A percentile compares a stretch with the other conserved stretches of the same genome.
Conservation (phyloP, 306 rosid genomes). For the Acacia confusa region DNA sequence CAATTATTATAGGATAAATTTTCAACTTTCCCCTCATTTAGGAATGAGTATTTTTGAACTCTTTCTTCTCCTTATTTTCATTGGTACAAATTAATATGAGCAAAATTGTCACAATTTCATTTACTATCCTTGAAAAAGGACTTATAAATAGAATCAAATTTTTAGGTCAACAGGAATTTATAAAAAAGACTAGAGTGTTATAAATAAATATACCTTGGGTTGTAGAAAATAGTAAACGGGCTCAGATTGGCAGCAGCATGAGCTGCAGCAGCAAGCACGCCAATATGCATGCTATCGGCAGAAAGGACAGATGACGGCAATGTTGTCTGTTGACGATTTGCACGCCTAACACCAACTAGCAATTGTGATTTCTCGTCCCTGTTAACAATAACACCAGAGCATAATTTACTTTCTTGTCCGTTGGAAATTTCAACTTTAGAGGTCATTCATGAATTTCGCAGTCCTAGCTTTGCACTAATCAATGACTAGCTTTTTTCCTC, state of each 20-base stretch:
- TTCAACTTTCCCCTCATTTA: too few species aligned
- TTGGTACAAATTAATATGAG: too few species aligned
- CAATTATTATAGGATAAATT: too few species aligned
- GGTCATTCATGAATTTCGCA: background rate
- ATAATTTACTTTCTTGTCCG: too few species aligned
- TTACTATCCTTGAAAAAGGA: too few species aligned
- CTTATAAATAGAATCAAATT: too few species aligned
- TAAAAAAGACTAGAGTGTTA: too few species aligned
- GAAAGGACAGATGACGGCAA: slow-evolving; percentile 93
- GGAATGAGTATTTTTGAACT: too few species aligned
- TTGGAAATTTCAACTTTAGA: background rate
- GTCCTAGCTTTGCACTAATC: background rate
- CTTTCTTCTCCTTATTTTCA: too few species aligned
- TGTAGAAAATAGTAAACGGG: slow-evolving; percentile 89
- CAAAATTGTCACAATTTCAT: too few species aligned
- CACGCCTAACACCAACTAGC: slow-evolving; percentile 89
- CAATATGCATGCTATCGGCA: slow-evolving; percentile 99
- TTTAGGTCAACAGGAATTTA: too few species aligned
- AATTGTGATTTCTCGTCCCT: slow-evolving; percentile 95
- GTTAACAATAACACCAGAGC: slow-evolving; percentile 17
- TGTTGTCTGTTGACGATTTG: slow-evolving; percentile 86
- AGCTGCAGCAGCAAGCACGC: slow-evolving; percentile 99
- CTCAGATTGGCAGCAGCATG: slow-evolving; percentile 91
- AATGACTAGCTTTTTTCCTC: background rate
- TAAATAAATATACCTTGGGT: slow-evolving; percentile 67